These are phyloP conservation scores for Suhomyces ambrosiae DNA, from an alignment of 1,139 yeast genomes.

Conservation along the genomic window DNA sequence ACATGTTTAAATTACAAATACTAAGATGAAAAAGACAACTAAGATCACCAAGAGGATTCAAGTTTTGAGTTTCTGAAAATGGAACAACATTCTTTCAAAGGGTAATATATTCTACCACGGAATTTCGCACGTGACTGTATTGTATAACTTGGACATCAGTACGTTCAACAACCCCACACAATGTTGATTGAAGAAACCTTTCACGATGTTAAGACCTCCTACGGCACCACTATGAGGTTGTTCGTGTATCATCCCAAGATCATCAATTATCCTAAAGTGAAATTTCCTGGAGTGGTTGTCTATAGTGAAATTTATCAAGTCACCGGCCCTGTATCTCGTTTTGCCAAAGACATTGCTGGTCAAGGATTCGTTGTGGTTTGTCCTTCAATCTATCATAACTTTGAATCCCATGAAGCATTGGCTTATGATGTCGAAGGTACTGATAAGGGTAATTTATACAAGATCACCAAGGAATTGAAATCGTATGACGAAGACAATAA, in stretches of 20 bases:
- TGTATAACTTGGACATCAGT: too few relatives aligned
- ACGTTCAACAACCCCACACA: conserved; percentile 16
- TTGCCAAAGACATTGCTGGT: conserved; percentile 77
- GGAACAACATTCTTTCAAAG: too few relatives aligned
- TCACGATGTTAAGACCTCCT: conserved; percentile 66
- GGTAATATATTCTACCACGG: too few relatives aligned
- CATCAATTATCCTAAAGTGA: conserved; percentile 71
- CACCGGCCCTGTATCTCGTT: conserved; percentile 75
- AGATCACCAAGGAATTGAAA: conserved; percentile 64
- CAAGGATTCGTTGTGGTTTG: conserved; percentile 78
- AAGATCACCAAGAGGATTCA: too few relatives aligned
- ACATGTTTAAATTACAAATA: too few relatives aligned
- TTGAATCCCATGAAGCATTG: conserved; percentile 62
- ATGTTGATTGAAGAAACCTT: conserved; percentile 73
- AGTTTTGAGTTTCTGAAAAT: too few relatives aligned
- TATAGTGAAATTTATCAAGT: conserved; percentile 84
- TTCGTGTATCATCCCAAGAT: conserved; percentile 69
- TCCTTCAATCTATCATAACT: conserved; percentile 80
- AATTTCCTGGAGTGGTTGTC: conserved; percentile 78
- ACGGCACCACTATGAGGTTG: conserved; percentile 68
- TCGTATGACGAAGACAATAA: conserved; percentile 78
- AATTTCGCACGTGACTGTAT: conserved; percentile 1
- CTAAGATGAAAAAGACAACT: too few relatives aligned
- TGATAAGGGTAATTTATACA: conserved; percentile 70
- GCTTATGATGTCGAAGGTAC: conserved; percentile 75